Evolutionary conservation across 257 asterid species (phyloP).

Genomic region (Anisodus acutangulus): DNA sequence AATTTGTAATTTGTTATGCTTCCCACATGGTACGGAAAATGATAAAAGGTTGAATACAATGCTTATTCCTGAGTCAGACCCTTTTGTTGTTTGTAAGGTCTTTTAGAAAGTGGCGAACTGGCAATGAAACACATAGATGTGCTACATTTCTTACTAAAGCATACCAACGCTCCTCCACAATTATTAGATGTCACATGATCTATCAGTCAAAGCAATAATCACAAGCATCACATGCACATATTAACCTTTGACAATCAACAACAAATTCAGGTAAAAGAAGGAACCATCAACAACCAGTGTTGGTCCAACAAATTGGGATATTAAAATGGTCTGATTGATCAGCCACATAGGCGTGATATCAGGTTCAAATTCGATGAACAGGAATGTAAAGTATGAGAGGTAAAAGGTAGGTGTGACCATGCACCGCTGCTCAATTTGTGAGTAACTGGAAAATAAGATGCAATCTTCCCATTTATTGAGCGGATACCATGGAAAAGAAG

Average conservation of each 20-base stretch:
- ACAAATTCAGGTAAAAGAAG: background rate
- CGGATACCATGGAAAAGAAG: background rate
- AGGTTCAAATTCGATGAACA: background rate
- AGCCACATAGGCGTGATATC: background rate
- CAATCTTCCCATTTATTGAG: constrained; percentile 9
- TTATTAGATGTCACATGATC: constrained; percentile 18
- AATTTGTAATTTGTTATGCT: background rate
- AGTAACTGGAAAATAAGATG: constrained; percentile 5
- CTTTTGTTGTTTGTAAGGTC: background rate
- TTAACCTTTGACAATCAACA: background rate
- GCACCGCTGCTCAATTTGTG: background rate
- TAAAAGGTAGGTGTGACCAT: background rate
- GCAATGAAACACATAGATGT: background rate
- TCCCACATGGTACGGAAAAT: background rate
- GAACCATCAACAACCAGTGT: background rate
- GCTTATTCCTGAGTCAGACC: background rate
- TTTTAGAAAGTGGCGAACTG: background rate
- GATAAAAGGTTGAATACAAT: background rate
- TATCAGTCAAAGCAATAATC: background rate
- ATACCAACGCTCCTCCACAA: background rate
- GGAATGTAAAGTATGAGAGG: background rate
- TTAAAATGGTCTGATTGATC: background rate
- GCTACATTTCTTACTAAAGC: background rate
- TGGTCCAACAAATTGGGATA: background rate
- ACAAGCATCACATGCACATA: constrained; percentile 4